Base-by-base conservation (phyloP, 306 rosid species). In the Rosa persica region DNA sequence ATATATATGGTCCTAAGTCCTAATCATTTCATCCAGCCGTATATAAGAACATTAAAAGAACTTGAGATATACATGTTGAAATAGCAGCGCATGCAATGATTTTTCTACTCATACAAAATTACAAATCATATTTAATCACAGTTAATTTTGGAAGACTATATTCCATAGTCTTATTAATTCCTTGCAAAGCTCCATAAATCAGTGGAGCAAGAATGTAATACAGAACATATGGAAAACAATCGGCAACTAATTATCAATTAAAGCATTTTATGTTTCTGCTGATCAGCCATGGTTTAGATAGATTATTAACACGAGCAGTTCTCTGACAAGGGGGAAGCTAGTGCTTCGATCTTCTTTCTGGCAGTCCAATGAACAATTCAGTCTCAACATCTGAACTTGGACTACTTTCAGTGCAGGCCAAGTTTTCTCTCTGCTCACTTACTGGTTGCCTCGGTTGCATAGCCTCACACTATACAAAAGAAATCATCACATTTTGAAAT, bases 341-440 rank as follows among this genome's bases (percentile, higher is more conserved):
- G 60, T 74, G 83, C 76, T 78, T 88, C 61, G 71, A 54, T 82
- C 92, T 85, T 25, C 82, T 80, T 49, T 88, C 93, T 70, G 83
- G 98, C 58, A 76, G 85, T 71, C 98, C 97, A 79, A 94, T 94
- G 84, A 84, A 88, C 86, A 94, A 83, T 49, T 87, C 96, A 23
- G 97, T 94, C 83, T 88, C 96, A 42, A 94, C 98, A 10, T 88
- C 92, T 58, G 96, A 90, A 77, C 85, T 86, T 62, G 91, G 86
- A 71, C 83, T 84, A 76, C 91, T 87, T 72, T 90, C 90, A 47
- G 58, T 75, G 74, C 57, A 78, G 9, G 73, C 34, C 15, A 78
- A 62, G 54, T 48, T 82, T 73, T 81, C 87, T 77, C 64, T 82
- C 67, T 76, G 67, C 61, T 79, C 83, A 38, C 49, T 72, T 51